Conservation (phyloP, 2,329 filamentous ascomycete species). For the Ophiognomonia clavigignenti-juglandacearum region DNA sequence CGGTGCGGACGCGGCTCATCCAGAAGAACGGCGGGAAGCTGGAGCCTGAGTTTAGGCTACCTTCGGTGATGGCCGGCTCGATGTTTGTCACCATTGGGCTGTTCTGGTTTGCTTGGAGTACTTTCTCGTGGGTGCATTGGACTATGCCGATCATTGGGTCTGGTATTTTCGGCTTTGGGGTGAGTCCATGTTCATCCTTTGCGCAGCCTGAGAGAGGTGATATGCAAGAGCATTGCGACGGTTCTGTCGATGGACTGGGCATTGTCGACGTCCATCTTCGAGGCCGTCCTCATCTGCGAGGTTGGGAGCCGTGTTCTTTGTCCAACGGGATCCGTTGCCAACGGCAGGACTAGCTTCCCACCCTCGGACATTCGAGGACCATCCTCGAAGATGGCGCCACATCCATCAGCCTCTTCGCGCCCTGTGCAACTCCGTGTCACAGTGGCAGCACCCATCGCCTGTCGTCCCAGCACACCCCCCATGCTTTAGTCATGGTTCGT, state of each 20-base stretch:
- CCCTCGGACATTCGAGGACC: not conserved
- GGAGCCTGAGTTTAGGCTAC: conserved; percentile 84
- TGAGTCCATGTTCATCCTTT: conserved; percentile 34
- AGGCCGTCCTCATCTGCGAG: not conserved
- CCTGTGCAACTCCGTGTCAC: conserved; percentile 7
- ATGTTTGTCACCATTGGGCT: conserved; percentile 74
- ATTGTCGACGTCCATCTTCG: not conserved
- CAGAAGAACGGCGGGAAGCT: conserved; percentile 50
- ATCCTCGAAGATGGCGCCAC: not conserved
- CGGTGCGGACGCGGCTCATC: conserved; percentile 54
- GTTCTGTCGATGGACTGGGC: not conserved
- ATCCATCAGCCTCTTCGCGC: not conserved
- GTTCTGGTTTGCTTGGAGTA: conserved; percentile 88
- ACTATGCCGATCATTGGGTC: conserved; percentile 71
- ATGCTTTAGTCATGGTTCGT: conserved; percentile 27
- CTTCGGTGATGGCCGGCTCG: conserved; percentile 69
- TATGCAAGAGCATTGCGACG: too few species aligned
- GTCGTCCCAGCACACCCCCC: not conserved
- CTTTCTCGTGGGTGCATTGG: conserved; percentile 70
- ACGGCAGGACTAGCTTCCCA: not conserved
- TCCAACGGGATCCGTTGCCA: not conserved
- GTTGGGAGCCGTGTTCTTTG: not conserved
- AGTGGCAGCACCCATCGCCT: not conserved
- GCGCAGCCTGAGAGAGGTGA: not conserved
- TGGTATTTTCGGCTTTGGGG: conserved; percentile 63